Percentiles rank a stretch among this genome's conserved stretches.
Conservation (phyloP, 768 basidiomycete genomes). For the Dentipellis sp. region DNA sequence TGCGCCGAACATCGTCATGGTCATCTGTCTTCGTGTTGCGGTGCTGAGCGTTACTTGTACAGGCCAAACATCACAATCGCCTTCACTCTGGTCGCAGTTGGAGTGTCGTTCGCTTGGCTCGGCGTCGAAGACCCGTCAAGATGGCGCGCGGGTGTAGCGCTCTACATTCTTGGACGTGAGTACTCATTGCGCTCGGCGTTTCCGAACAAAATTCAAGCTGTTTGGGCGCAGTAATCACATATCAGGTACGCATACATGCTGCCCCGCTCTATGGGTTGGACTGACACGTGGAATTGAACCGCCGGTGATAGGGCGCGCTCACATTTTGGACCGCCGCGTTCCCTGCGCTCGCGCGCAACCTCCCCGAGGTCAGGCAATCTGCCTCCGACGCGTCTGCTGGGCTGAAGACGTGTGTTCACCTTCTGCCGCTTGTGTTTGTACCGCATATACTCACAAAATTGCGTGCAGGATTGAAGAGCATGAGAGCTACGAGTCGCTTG, state of each 20-base stretch:
- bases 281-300: not conserved
- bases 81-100: slow-evolving; percentile 58
- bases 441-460: not conserved
- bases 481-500: slow-evolving; percentile 46
- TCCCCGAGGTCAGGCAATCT: slow-evolving; percentile 59
- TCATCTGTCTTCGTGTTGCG: too few relatives aligned
- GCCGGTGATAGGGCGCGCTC: slow-evolving; percentile 40
- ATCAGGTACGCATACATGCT: slow-evolving; percentile 36
- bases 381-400: slow-evolving; percentile 29
- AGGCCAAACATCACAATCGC: slow-evolving; percentile 73
- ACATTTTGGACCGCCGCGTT: slow-evolving; percentile 85
- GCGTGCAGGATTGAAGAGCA: slow-evolving; percentile 38
- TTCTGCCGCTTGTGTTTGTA: not conserved
- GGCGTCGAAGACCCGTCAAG: slow-evolving; percentile 56
- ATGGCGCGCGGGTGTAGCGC: slow-evolving; percentile 51
- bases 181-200: slow-evolving; percentile 3
- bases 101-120: slow-evolving; percentile 71
- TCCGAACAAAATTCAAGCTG: not conserved
- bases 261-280: not conserved
- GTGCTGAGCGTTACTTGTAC: not conserved
- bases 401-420: slow-evolving; percentile 35
- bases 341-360: slow-evolving; percentile 61
- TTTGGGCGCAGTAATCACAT: slow-evolving; percentile 47
- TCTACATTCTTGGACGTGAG: slow-evolving; percentile 61
- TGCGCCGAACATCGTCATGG: slow-evolving; percentile 17